phyloP scores from a whole-genome alignment of 108 stramenopile species.

The Halocafeteria seosinensis region DNA sequence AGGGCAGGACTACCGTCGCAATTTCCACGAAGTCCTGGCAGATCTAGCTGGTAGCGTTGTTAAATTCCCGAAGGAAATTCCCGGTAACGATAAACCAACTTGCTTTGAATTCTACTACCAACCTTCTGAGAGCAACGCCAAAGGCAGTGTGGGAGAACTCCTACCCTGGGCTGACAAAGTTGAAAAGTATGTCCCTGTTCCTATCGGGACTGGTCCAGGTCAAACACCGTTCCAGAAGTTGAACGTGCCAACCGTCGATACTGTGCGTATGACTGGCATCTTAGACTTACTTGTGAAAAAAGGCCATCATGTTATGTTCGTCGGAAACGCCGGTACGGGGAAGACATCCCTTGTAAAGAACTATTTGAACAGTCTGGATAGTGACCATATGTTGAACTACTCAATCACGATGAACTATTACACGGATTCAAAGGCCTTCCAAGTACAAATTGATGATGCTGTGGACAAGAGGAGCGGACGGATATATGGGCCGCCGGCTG shows the following conservation, averaged over 20 bases:
- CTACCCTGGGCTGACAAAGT: conserved; percentile 47
- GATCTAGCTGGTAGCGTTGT: not conserved
- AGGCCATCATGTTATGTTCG: conserved; percentile 59
- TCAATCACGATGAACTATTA: conserved; percentile 67
- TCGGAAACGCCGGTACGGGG: conserved; percentile 68
- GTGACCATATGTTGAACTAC: conserved; percentile 50
- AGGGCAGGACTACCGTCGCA: conserved; percentile 47
- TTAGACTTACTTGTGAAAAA: conserved; percentile 52
- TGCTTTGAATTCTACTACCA: conserved; percentile 67
- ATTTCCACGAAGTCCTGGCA: conserved; percentile 49
- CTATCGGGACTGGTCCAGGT: conserved; percentile 54
- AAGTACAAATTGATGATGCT: conserved; percentile 54
- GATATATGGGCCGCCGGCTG: conserved; percentile 53
- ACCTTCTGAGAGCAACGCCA: conserved; percentile 9
- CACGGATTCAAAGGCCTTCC: conserved; percentile 54
- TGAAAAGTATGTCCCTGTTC: conserved; percentile 40
- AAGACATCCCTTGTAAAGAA: conserved; percentile 63
- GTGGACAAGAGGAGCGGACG: conserved; percentile 66
- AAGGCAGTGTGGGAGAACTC: conserved; percentile 14
- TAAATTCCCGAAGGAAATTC: not conserved
- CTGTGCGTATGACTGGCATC: conserved; percentile 53
- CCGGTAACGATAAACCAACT: conserved; percentile 18
- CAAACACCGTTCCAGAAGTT: conserved; percentile 58
- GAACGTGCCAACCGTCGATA: conserved; percentile 59
- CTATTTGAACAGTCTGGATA: conserved; percentile 50